Evolutionary conservation across 805 yeast species (phyloP).

Genomic region (Wickerhamomyces canadensis): DNA sequence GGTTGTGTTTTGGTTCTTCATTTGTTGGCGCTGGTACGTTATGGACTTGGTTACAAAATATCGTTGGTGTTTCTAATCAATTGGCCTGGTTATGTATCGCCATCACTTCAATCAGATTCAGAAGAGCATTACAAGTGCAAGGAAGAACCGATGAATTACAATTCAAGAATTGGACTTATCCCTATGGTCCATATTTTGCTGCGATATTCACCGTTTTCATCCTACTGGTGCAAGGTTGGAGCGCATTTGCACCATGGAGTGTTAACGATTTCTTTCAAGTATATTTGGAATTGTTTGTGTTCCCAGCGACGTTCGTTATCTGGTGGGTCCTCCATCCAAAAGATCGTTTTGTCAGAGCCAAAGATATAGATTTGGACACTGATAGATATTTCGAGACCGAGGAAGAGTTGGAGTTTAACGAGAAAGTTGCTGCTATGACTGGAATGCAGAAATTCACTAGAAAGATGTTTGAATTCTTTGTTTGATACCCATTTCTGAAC

Average conservation of each 20-base stretch:
- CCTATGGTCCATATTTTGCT: conserved; percentile 44
- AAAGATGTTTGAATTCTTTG: conserved; percentile 9
- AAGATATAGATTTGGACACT: conserved; percentile 49
- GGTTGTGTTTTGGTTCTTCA: conserved; percentile 55
- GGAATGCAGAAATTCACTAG: conserved; percentile 37
- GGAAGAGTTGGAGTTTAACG: conserved; percentile 40
- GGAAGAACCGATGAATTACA: conserved; percentile 36
- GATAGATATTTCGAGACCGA: conserved; percentile 44
- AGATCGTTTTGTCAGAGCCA: conserved; percentile 36
- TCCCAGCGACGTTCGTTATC: conserved; percentile 37
- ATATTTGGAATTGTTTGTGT: conserved; percentile 41
- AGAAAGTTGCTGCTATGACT: conserved; percentile 31
- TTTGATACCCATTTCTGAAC: conserved; percentile 2
- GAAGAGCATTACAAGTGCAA: conserved; percentile 39
- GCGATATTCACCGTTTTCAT: conserved; percentile 38
- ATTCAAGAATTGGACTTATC: conserved; percentile 46
- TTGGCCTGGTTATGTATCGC: conserved; percentile 46
- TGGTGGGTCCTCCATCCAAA: conserved; percentile 36
- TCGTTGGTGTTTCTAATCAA: conserved; percentile 49
- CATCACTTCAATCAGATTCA: conserved; percentile 43
- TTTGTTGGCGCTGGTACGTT: conserved; percentile 48
- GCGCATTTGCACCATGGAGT: conserved; percentile 41
- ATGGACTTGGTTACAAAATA: conserved; percentile 48
- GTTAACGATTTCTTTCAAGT: conserved; percentile 36
- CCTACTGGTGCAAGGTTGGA: conserved; percentile 50